A percentile compares a stretch with the other conserved stretches of the same genome.
These are phyloP conservation scores for Diaporthe citri DNA, from an alignment of 2,329 filamentous ascomycete genomes.

Conservation along the genomic window DNA sequence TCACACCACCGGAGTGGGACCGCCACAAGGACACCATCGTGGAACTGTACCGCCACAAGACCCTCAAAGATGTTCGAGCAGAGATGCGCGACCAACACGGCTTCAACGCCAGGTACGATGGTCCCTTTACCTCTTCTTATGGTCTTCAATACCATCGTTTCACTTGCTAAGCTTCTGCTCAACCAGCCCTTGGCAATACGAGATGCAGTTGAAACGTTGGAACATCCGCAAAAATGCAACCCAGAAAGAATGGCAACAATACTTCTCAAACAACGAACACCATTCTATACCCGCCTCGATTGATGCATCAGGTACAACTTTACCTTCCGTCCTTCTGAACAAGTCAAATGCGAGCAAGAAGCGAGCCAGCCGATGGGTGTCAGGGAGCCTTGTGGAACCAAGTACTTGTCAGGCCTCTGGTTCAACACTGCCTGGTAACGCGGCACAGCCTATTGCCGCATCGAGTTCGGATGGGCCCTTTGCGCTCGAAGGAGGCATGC, in stretches of 20 bases:
- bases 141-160: neutral
- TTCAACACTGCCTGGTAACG: neutral
- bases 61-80: neutral
- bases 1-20: neutral
- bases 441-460: accelerated
- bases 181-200: neutral
- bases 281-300: neutral
- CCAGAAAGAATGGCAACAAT: slow-evolving; percentile 1
- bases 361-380: slow-evolving; percentile 1
- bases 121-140: neutral
- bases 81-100: neutral
- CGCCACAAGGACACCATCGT: neutral
- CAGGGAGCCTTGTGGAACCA: neutral
- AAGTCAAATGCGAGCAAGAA: slow-evolving; percentile 9
- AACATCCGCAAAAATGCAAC: neutral
- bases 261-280: neutral
- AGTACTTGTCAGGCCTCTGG: neutral
- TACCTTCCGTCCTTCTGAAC: neutral
- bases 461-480: neutral
- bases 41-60: neutral
- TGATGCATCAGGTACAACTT: neutral
- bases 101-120: neutral
- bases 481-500: neutral
- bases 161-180: neutral
- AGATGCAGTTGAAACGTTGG: neutral